Conservation (phyloP, 768 basidiomycete genomes). For the Jaapia argillacea region DNA sequence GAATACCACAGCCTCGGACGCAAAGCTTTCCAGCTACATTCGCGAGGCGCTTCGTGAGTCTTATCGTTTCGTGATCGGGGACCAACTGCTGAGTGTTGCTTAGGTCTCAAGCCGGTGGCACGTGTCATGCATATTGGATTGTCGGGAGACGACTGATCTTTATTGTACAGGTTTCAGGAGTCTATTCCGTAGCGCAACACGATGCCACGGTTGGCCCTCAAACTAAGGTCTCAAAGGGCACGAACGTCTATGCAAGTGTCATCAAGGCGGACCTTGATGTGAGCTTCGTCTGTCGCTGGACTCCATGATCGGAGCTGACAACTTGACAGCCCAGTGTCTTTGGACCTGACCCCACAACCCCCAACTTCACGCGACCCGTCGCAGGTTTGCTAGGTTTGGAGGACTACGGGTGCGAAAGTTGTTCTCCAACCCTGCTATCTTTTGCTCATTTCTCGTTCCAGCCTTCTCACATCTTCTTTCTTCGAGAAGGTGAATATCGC, state of each 20-base stretch:
- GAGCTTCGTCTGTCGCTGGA: not conserved
- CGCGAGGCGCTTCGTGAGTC: constrained; percentile 9
- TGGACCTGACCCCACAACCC: too few species aligned
- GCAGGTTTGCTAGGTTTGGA: not conserved
- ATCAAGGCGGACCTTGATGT: not conserved
- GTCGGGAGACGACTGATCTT: too few species aligned
- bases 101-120: not conserved
- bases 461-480: not conserved
- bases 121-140: not conserved
- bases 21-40: not conserved
- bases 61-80: constrained; percentile 1
- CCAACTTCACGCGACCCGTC: not conserved
- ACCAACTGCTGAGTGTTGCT: not conserved
- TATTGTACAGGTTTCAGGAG: too few species aligned
- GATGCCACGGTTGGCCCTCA: too few species aligned
- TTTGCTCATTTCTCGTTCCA: not conserved
- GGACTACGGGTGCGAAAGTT: not conserved
- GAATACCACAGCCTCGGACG: not conserved
- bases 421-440: not conserved
- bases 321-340: too few species aligned
- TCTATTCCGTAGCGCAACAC: too few species aligned
- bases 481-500: constrained; percentile 3
- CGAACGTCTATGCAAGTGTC: not conserved
- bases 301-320: not conserved
- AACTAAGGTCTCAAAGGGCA: not conserved